Evolutionary conservation across 768 basidiomycete genomes (phyloP), one percentile per base, ranked within the genome.

Genomic region (Trametes elegans): DNA sequence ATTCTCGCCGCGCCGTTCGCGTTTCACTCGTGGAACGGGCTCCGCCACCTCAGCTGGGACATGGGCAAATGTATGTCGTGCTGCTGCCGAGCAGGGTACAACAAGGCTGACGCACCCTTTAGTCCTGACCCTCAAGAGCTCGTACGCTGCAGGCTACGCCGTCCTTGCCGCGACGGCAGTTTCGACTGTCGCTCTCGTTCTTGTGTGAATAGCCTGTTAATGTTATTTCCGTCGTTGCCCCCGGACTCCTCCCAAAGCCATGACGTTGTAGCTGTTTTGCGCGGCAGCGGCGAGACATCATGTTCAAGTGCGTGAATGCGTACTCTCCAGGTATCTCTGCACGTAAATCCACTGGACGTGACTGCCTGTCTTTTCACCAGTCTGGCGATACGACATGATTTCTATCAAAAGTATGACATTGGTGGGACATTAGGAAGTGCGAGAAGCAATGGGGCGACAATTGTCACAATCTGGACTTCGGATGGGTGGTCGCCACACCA

Each of bases 21-120:
- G 14, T 98, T 87, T 82, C 96, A 98, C 74, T 81, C 83, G 7
- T 78, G 84, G 71, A 98, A 98, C 71, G 96, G 96, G 3, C 58
- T 98, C 57, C 82, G 96, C 36, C 96, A 98, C 77, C 74, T 98
- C 64, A 70, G 73, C 29, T 98, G 96, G 96, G 96, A 98, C 73
- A 71, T 81, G 68, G 85, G 86, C 55, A 88, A 87, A 77, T 87
- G 96, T 98, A 64, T 62, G 94, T 83, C 26, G 8, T 54, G 50
- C n/a, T 24, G 57, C 48, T 13, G 5, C 23, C 21, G 11, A 8
- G 11, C n/a, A 31, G 23, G 23, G 42, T 49, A 6, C 11, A 19
- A 2, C 43, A 14, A 47, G 5, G n/a, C 16, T 23, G 16, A 11
- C 18, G 48, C n/a, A 46, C 40, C 19, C 16, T 29, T 28, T 32